Evolutionary conservation across 2,329 filamentous ascomycete species (phyloP), one percentile per base, ranked within the genome.

Genomic region (Fusarium sp.): DNA sequence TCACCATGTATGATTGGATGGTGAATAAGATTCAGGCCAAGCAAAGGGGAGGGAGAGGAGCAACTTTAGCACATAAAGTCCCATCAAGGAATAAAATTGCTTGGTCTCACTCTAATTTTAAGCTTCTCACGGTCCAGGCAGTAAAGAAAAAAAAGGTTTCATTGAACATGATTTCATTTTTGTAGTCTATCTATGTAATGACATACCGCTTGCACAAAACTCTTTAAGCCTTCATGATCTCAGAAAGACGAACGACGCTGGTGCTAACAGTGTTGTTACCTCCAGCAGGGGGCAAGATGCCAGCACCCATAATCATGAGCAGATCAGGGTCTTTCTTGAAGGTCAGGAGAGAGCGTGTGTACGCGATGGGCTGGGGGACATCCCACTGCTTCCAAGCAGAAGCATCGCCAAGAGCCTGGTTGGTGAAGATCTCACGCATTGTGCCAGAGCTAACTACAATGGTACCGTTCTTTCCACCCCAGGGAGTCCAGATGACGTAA

Each of bases 381-480:
- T 72, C 66, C 68, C 77, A 79, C 56, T 74, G 75, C 62, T 77
- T 77, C 81, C 80, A 84, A 57, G 76, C 76, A 43, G 70, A 72
- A 2, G 74, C 74, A 31, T 78, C 79, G 43, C 81, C 81, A 23
- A 82, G 75, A 58, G 74, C 76, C 57, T 78, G 78, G 75, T 85
- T 85, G 31, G 79, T 78, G 62, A 81, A 85, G 28, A 85, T 75
- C 52, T 81, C 77, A 21, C 72, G 67, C 62, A 76, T 73, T 42
- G 78, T 78, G 13, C 79, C 81, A 49, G 78, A 78, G 62, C 77
- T 82, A 21, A 84, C 79, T 39, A 84, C 67, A 52, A 84, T 80
- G 13, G 82, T 84, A 16, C 83, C 83, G 69, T 84, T 81, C 55
- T 72, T 70, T n/a, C 83, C 81, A 30, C 83, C 83, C 31, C 77